Base-by-base conservation (phyloP, 352 stramenopile genomes). In the Blastocystis sp. region DNA sequence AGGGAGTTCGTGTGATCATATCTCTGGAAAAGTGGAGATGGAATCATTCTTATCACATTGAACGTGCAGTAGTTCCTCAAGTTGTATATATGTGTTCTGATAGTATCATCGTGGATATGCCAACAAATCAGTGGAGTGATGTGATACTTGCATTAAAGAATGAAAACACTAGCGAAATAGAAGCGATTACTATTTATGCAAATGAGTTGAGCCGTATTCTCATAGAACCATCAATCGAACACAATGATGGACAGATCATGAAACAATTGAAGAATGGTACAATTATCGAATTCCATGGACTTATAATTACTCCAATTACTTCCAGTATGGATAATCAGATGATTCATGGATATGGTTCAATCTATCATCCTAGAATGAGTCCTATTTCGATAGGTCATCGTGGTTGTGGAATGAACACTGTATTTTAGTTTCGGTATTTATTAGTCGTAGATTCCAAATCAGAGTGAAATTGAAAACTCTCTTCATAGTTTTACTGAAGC, bases 401-500 rank as follows among this genome's bases (percentile, higher is more conserved):
- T 73, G 61, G 61, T 3, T 77, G 54, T 49, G 83, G 65, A 67
- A 78, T 75, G 83, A 67, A 77, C 16, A 24, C 24, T 19, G 65
- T 51, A 27, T 27, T 27, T 46, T 16, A 6, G 21, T 2, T 12
- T n/a, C 59, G n/a, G 2, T 37, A 83, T 11, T 27, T 35, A 32
- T 81, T 2, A 57, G 24, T 46, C 14, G 6, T 32, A 56, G 65
- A 52, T 46, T 52, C 49, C 65, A 0, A 42, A 19, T 14, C 29
- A 39, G 51, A 49, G 11, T 32, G 83, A 66, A 51, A 69, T 83
- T 21, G 71, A 83, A 24, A 83, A 83, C 27, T 83, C 71, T 2
- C 71, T 83, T 16, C 71, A 29, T 16, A 69, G 83, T n/a, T 81
- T 83, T 65, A 52, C n/a, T n/a, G 54, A 87, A 49, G 75, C 75